These are phyloP conservation scores for Penicillium ochrochloron DNA, from an alignment of 495 filamentous ascomycete species.

Conservation along the genomic window DNA sequence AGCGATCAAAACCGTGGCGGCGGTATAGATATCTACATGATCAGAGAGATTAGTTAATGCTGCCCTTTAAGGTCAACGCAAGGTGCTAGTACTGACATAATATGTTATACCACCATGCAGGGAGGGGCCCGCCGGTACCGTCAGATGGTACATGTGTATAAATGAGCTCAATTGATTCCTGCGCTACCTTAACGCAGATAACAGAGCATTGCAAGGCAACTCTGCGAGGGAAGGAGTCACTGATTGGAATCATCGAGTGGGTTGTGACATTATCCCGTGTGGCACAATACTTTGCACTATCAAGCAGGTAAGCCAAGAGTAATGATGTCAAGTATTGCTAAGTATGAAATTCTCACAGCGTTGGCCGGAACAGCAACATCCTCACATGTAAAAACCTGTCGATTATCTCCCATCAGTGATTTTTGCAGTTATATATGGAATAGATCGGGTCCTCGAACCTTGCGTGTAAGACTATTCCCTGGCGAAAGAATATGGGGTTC, in stretches of 20 bases:
- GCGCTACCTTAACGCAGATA: conserved; percentile 44
- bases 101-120: conserved; percentile 50
- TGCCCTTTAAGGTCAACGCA: too few relatives aligned
- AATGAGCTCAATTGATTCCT: conserved; percentile 43
- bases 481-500: conserved; percentile 37
- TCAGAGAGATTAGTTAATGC: neutral
- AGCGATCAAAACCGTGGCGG: conserved; percentile 45
- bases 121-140: conserved; percentile 40
- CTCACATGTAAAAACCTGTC: conserved; percentile 41
- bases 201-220: conserved; percentile 45
- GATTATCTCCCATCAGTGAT: neutral
- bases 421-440: neutral
- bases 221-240: conserved; percentile 43
- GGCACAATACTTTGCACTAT: conserved; percentile 37
- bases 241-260: conserved; percentile 31
- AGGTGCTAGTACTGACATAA: conserved; percentile 32
- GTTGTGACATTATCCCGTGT: conserved; percentile 30
- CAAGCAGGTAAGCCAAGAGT: neutral
- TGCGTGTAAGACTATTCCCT: conserved; percentile 40
- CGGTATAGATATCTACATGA: conserved; percentile 40
- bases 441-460: conserved; percentile 18
- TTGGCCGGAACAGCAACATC: conserved; percentile 44
- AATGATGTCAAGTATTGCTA: neutral
- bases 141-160: conserved; percentile 39
- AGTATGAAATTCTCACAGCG: conserved; percentile 19